A percentile compares a stretch with the other conserved stretches of the same genome.
These are phyloP conservation scores for Fusarium musae DNA, from an alignment of 2,329 filamentous ascomycete species.

Conservation along the genomic window DNA sequence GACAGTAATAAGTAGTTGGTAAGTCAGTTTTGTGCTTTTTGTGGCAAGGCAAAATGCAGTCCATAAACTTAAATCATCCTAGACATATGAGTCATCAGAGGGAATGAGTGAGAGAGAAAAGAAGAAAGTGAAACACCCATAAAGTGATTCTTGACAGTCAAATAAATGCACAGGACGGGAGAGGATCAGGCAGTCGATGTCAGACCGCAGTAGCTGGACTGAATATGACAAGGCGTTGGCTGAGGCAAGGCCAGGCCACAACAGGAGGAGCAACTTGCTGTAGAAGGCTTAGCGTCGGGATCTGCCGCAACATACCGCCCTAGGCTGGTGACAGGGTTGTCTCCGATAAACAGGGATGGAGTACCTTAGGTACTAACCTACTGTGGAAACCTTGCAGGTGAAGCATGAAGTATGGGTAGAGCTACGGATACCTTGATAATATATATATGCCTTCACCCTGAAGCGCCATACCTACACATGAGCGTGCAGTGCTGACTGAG, in stretches of 20 bases:
- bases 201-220: conserved; percentile 44
- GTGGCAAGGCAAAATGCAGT: conserved; percentile 1
- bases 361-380: background rate
- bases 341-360: conserved; percentile 18
- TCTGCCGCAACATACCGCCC: conserved; percentile 43
- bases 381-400: background rate
- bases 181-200: conserved; percentile 45
- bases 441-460: background rate
- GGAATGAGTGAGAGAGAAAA: conserved; percentile 18
- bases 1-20: background rate
- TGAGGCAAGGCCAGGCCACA: conserved; percentile 42
- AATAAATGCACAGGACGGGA: conserved; percentile 26
- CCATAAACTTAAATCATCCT: conserved; percentile 14
- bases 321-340: conserved; percentile 23
- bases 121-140: conserved; percentile 23
- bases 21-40: background rate
- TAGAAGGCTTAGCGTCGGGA: conserved; percentile 32
- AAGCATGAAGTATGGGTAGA: background rate
- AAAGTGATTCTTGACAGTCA: conserved; percentile 20
- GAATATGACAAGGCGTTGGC: conserved; percentile 34
- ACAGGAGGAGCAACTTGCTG: conserved; percentile 29
- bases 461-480: background rate
- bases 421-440: background rate
- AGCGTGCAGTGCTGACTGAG: background rate
- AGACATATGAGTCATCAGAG: conserved; percentile 38